Evolutionary conservation across 2,329 filamentous ascomycete species (phyloP).

Genomic region (Cladosporium sp.): DNA sequence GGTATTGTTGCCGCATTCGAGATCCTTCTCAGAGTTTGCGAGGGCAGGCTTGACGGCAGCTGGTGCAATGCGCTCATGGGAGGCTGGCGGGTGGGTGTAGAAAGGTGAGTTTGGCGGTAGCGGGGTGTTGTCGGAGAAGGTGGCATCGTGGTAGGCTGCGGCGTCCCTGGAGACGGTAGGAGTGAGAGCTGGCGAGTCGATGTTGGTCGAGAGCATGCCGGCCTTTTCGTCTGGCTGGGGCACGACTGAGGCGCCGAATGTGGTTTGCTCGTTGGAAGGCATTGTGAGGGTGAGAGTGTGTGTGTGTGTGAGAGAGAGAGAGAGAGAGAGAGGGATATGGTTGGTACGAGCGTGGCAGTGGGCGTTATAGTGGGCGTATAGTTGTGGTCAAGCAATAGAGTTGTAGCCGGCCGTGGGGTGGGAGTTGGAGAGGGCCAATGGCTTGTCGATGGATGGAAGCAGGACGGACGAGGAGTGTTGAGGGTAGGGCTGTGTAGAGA

Average conservation of each 20-base stretch:
- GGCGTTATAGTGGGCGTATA: background rate
- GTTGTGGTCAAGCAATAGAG: background rate
- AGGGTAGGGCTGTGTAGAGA: background rate
- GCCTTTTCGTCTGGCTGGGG: constrained; percentile 29
- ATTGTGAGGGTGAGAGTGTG: background rate
- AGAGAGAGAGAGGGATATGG: background rate
- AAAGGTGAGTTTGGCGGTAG: constrained; percentile 45
- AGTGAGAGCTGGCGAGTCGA: constrained; percentile 38
- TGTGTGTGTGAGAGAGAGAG: background rate
- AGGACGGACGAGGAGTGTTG: background rate
- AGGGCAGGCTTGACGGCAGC: constrained; percentile 28
- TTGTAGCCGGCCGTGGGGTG: background rate
- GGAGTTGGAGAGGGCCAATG: constrained; percentile 12
- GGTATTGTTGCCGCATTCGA: constrained; percentile 36
- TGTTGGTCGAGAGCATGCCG: constrained; percentile 33
- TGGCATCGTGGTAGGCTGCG: constrained; percentile 18
- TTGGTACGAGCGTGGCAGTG: background rate
- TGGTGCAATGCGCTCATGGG: constrained; percentile 37
- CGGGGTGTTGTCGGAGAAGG: constrained; percentile 37
- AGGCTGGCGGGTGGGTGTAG: constrained; percentile 50
- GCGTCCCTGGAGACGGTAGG: constrained; percentile 36
- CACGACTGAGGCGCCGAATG: constrained; percentile 47
- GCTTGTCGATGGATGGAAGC: constrained; percentile 10
- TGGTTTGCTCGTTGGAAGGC: constrained; percentile 26
- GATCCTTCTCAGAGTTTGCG: constrained; percentile 39